Conservation (phyloP, 108 stramenopile species). For the Pseudonitzschia pungens region DNA sequence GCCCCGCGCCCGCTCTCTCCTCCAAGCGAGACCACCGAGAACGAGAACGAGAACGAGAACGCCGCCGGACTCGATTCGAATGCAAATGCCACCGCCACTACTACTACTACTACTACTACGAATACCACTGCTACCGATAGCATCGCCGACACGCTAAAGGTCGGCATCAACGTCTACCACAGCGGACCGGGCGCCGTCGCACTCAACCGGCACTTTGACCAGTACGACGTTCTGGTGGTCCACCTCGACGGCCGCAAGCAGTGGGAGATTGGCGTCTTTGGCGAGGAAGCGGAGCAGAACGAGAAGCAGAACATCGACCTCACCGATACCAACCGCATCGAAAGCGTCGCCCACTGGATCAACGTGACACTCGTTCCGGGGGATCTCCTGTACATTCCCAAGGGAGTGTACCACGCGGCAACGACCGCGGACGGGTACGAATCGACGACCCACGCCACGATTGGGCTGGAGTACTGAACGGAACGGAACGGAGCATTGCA, state of each 20-base stretch:
- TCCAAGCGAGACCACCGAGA: not conserved
- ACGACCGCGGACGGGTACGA: slow-evolving; percentile 27
- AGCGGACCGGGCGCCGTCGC: slow-evolving; percentile 31
- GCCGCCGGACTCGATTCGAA: not conserved
- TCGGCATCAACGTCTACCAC: slow-evolving; percentile 34
- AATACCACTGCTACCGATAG: not conserved
- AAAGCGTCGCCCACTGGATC: slow-evolving; percentile 12
- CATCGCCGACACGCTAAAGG: not conserved
- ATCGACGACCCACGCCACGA: slow-evolving; percentile 32
- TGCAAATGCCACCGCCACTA: not conserved
- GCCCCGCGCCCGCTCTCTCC: too few relatives aligned
- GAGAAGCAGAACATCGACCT: not conserved
- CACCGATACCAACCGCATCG: not conserved
- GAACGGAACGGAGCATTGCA: too few relatives aligned
- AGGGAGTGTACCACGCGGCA: slow-evolving; percentile 34
- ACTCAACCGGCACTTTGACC: slow-evolving; percentile 36
- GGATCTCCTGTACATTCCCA: slow-evolving; percentile 33
- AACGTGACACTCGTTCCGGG: slow-evolving; percentile 30
- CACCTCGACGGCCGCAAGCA: slow-evolving; percentile 29
- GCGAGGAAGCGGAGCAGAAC: not conserved
- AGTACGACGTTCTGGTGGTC: slow-evolving; percentile 31
- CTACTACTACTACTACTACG: too few relatives aligned
- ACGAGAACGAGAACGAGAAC: not conserved
- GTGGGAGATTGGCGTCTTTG: slow-evolving; percentile 25
- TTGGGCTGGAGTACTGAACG: slow-evolving; percentile 11